phyloP scores from a whole-genome alignment of 2,329 filamentous ascomycete genomes.

The Sporothrix pseudoabietina region DNA sequence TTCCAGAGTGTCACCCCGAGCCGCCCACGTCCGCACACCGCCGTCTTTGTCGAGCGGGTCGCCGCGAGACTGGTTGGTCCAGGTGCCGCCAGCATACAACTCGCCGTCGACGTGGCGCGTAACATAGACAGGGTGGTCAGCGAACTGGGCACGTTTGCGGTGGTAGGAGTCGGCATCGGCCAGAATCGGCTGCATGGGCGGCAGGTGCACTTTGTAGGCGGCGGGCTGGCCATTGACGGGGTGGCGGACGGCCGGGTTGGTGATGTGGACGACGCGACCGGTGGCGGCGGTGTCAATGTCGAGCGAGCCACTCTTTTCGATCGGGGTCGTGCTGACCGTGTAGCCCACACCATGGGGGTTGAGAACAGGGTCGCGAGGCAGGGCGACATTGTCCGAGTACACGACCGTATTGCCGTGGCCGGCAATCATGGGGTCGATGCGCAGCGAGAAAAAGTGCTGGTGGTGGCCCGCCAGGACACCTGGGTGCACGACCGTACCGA shows the following conservation, averaged over 20 bases:
- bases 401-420: conserved; percentile 52
- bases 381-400: conserved; percentile 43
- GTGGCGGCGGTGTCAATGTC: conserved; percentile 58
- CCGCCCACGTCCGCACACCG: conserved; percentile 42
- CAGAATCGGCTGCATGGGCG: conserved; percentile 51
- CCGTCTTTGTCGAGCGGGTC: conserved; percentile 39
- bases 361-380: conserved; percentile 45
- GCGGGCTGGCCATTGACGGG: conserved; percentile 48
- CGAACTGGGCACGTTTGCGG: conserved; percentile 48
- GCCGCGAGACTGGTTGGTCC: conserved; percentile 52
- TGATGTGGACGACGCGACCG: conserved; percentile 53
- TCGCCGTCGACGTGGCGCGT: conserved; percentile 50
- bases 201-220: conserved; percentile 51
- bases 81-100: conserved; percentile 47
- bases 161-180: conserved; percentile 47
- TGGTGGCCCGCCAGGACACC: conserved; percentile 70
- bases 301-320: conserved; percentile 50
- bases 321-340: conserved; percentile 46
- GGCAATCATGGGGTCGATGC: conserved; percentile 63
- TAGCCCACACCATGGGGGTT: conserved; percentile 59
- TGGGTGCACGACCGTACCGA: conserved; percentile 64
- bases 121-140: conserved; percentile 49
- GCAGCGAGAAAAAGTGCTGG: conserved; percentile 68
- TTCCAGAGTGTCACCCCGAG: conserved; percentile 45
- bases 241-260: conserved; percentile 50